These are phyloP conservation scores for Ostreobium quekettii DNA, from an alignment of 139 green algal species.

Conservation along the genomic window DNA sequence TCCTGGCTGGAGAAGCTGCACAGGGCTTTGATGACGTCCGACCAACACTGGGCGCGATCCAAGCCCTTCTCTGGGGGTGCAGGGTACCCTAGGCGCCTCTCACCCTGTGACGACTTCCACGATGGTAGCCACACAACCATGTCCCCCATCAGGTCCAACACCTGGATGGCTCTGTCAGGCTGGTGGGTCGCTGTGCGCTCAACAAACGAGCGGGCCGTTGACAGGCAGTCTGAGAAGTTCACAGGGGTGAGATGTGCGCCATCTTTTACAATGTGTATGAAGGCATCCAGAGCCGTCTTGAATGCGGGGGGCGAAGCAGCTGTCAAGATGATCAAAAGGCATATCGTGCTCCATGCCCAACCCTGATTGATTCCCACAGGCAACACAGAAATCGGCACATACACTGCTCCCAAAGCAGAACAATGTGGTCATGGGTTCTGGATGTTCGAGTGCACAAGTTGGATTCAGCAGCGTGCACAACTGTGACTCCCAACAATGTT, in stretches of 20 bases:
- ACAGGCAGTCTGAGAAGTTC: slow-evolving; percentile 6
- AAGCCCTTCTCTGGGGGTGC: not conserved
- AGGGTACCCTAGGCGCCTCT: not conserved
- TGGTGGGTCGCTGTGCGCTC: not conserved
- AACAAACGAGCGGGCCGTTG: not conserved
- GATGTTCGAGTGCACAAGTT: too few species aligned
- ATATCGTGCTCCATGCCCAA: slow-evolving; percentile 17
- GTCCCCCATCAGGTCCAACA: not conserved
- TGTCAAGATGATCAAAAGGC: not conserved
- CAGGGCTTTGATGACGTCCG: not conserved
- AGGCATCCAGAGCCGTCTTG: not conserved
- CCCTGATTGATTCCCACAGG: too few species aligned
- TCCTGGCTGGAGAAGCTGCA: not conserved
- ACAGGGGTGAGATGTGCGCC: slow-evolving; percentile 7
- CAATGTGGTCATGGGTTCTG: too few species aligned
- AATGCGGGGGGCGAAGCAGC: slow-evolving; percentile 3
- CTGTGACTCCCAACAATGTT: too few species aligned
- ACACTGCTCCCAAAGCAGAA: too few species aligned
- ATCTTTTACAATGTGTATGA: slow-evolving; percentile 6
- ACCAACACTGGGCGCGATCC: not conserved
- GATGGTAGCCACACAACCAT: not conserved
- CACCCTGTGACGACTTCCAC: not conserved
- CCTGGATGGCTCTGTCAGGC: not conserved
- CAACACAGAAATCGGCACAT: too few species aligned
- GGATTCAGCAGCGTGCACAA: too few species aligned